These are phyloP conservation scores for Candida germanica DNA, from an alignment of 805 yeast genomes.

Conservation along the genomic window DNA sequence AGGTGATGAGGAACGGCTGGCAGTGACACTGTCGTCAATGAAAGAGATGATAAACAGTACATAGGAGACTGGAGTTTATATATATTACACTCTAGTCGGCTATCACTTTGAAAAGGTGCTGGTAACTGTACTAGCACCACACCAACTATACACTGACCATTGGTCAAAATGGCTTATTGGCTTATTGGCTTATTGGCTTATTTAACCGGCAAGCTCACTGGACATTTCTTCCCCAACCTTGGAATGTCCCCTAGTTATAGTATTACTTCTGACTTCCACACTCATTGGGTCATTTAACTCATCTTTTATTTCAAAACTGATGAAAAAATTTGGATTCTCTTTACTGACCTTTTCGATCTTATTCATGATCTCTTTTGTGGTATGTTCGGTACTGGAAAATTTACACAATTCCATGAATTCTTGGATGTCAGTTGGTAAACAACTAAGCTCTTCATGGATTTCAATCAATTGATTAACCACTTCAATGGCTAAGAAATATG, in stretches of 20 bases:
- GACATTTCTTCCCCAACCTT: no score
- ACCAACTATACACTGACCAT: no score
- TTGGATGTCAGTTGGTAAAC: conserved; percentile 67
- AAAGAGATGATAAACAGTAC: no score
- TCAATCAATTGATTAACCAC: conserved; percentile 82
- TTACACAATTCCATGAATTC: conserved; percentile 44
- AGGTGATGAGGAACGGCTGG: no score
- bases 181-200: no score
- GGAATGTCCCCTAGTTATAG: conserved; percentile 30
- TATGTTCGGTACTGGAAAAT: conserved; percentile 14
- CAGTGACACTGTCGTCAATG: no score
- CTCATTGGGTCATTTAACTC: conserved; percentile 17
- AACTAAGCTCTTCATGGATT: conserved; percentile 71
- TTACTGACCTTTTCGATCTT: conserved; percentile 29
- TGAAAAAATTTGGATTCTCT: conserved; percentile 31
- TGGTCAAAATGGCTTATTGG: no score
- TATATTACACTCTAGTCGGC: no score
- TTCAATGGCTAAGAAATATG: conserved; percentile 86
- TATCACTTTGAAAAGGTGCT: no score
- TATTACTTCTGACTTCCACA: conserved; percentile 27
- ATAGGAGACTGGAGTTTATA: no score
- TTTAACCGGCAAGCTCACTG: conserved; percentile 30
- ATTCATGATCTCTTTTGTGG: conserved; percentile 37
- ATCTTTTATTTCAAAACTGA: conserved; percentile 14
- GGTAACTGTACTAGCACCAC: no score